phyloP scores from a whole-genome alignment of 148 eudicot species.

The Rhododendron mucronatum region DNA sequence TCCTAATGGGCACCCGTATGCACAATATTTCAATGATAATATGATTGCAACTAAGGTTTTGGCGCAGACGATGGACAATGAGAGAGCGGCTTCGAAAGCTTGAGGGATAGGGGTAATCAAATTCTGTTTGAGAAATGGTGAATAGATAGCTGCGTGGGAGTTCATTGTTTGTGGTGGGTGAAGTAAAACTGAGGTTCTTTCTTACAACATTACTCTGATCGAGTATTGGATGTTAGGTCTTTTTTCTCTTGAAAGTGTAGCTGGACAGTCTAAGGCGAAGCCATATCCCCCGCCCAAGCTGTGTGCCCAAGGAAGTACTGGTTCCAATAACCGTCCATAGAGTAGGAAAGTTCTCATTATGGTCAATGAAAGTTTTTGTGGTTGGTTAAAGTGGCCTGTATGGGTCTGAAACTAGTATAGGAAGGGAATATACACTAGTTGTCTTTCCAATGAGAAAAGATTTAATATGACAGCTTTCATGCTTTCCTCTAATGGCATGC shows the following conservation, averaged over 20 bases:
- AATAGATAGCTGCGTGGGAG: not conserved
- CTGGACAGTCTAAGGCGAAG: not conserved
- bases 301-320: not conserved
- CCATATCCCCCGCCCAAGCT: not conserved
- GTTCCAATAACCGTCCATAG: not conserved
- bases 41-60: slow-evolving; percentile 71
- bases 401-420: not conserved
- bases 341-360: not conserved
- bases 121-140: not conserved
- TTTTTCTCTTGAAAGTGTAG: not conserved
- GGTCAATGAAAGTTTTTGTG: not conserved
- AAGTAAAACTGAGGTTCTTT: not conserved
- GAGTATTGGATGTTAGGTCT: not conserved
- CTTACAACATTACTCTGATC: not conserved
- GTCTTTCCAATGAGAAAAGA: not conserved
- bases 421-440: not conserved
- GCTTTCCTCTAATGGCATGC: not conserved
- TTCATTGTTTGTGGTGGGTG: not conserved
- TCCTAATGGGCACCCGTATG: slow-evolving; percentile 79
- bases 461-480: not conserved
- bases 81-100: slow-evolving; percentile 28
- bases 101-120: slow-evolving; percentile 8
- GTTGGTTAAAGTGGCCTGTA: not conserved
- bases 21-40: slow-evolving; percentile 66
- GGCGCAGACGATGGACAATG: slow-evolving; percentile 59